Percentiles rank a stretch among this genome's conserved stretches.
phyloP scores from a whole-genome alignment of 495 filamentous ascomycete genomes.

The Lophiotrema nucula region DNA sequence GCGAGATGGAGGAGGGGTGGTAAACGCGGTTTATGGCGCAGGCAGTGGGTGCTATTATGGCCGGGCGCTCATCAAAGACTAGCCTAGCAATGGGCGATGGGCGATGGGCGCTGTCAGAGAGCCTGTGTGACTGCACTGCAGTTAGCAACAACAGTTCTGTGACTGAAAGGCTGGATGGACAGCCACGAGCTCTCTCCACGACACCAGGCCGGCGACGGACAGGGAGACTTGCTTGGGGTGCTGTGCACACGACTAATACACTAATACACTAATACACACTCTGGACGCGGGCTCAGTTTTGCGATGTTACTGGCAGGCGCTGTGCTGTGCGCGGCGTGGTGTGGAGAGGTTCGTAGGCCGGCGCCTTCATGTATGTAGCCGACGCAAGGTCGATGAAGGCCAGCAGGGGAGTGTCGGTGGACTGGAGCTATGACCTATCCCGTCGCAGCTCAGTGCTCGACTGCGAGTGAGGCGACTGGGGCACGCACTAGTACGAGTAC shows the following conservation, averaged over 20 bases:
- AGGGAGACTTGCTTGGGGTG: neutral
- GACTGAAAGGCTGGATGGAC: constrained; percentile 5
- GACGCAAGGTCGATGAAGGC: constrained; percentile 10
- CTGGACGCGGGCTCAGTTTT: too few relatives aligned
- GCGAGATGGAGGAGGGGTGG: constrained; percentile 1
- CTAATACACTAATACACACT: too few relatives aligned
- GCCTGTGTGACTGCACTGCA: neutral
- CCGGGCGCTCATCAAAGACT: constrained; percentile 15
- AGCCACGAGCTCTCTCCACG: constrained; percentile 18
- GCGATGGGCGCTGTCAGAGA: neutral
- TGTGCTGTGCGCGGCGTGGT: neutral
- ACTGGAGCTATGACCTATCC: constrained; percentile 29
- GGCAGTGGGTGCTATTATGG: neutral
- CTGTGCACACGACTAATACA: constrained; percentile 8
- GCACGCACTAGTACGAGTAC: neutral
- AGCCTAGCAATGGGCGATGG: constrained; percentile 7
- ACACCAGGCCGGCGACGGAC: constrained; percentile 14
- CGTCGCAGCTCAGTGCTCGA: neutral
- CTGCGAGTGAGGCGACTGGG: neutral
- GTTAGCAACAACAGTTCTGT: constrained; percentile 25
- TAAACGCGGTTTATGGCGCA: constrained; percentile 3
- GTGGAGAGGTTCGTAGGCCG: neutral
- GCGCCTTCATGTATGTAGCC: constrained; percentile 27
- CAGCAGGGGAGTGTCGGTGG: constrained; percentile 6
- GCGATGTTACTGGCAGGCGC: too few relatives aligned